A percentile compares a stretch with the other conserved stretches of the same genome.
These are phyloP conservation scores for Coemansia sp. DNA, from an alignment of 371 early-diverging fungal species.

Conservation along the genomic window DNA sequence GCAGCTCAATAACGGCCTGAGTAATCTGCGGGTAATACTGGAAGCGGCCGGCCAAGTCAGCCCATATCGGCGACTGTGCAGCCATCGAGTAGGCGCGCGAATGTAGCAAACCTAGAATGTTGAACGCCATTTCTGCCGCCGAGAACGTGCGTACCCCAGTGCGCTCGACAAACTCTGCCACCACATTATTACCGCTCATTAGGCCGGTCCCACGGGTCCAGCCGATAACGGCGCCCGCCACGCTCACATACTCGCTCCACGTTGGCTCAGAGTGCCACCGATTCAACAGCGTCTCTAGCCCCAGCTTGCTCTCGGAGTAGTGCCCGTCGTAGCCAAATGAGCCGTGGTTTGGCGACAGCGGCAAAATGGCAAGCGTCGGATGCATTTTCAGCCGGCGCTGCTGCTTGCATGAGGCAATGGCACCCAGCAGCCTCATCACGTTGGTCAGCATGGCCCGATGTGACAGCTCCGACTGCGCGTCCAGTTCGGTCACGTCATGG, in stretches of 20 bases:
- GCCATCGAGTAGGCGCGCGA: constrained; percentile 77
- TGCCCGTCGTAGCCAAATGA: constrained; percentile 93
- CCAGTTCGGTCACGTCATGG: constrained; percentile 83
- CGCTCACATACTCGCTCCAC: constrained; percentile 90
- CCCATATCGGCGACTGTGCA: constrained; percentile 86
- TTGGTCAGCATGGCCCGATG: constrained; percentile 60
- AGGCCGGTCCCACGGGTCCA: constrained; percentile 98
- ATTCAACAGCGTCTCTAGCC: constrained; percentile 88
- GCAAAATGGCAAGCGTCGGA: constrained; percentile 89
- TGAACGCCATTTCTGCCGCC: constrained; percentile 92
- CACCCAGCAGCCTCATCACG: constrained; percentile 60
- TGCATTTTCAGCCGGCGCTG: constrained; percentile 75
- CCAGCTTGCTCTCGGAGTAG: constrained; percentile 93
- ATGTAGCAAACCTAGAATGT: constrained; percentile 89
- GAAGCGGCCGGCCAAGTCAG: constrained; percentile 89
- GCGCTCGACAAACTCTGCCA: constrained; percentile 89
- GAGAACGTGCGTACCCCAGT: constrained; percentile 94
- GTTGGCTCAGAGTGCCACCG: constrained; percentile 88
- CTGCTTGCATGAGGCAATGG: constrained; percentile 64
- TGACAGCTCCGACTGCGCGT: constrained; percentile 88
- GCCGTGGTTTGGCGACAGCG: constrained; percentile 96
- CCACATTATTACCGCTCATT: constrained; percentile 90
- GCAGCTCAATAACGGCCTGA: constrained; percentile 65
- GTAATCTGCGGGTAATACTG: constrained; percentile 79
- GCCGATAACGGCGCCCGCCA: constrained; percentile 94